A percentile compares a stretch with the other conserved stretches of the same genome.
These are phyloP conservation scores for Andalucia godoyi DNA, from an alignment of 78 protist species.

Conservation along the genomic window DNA sequence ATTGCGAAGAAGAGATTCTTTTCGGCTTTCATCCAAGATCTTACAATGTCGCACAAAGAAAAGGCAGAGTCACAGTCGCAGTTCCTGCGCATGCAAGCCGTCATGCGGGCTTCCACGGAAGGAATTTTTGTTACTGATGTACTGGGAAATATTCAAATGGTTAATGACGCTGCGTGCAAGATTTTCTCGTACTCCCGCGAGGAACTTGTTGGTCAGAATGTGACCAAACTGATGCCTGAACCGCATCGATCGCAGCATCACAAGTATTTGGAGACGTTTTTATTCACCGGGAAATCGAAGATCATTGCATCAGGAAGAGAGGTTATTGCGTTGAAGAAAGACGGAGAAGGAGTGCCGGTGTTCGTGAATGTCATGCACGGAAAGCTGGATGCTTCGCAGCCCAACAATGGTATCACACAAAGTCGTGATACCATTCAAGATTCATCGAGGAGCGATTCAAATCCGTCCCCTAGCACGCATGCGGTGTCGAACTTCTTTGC, in stretches of 20 bases:
- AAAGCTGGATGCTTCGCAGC: too few relatives aligned
- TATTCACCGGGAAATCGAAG: background rate
- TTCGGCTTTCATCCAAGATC: too few relatives aligned
- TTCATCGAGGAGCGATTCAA: conserved; percentile 11
- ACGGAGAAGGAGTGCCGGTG: background rate
- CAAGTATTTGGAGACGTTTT: background rate
- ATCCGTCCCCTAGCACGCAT: too few relatives aligned
- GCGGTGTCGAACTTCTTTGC: background rate
- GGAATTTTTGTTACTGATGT: too few relatives aligned
- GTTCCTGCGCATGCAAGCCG: too few relatives aligned
- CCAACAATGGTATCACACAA: too few relatives aligned
- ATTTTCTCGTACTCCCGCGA: background rate
- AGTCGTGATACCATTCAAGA: too few relatives aligned
- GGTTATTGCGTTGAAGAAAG: background rate
- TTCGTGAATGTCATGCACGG: background rate
- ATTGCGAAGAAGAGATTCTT: too few relatives aligned
- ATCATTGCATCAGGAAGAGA: background rate
- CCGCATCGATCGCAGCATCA: conserved; percentile 4
- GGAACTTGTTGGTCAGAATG: background rate
- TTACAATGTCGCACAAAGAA: too few relatives aligned
- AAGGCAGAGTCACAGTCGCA: too few relatives aligned
- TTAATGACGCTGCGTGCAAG: conserved; percentile 7
- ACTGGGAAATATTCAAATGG: background rate
- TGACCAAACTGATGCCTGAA: conserved; percentile 8
- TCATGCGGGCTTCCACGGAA: too few relatives aligned